Percentiles rank a stretch among this genome's conserved stretches.
These are phyloP conservation scores for Lizanozyma gosingica DNA, from an alignment of 1,139 yeast genomes.

Conservation along the genomic window DNA sequence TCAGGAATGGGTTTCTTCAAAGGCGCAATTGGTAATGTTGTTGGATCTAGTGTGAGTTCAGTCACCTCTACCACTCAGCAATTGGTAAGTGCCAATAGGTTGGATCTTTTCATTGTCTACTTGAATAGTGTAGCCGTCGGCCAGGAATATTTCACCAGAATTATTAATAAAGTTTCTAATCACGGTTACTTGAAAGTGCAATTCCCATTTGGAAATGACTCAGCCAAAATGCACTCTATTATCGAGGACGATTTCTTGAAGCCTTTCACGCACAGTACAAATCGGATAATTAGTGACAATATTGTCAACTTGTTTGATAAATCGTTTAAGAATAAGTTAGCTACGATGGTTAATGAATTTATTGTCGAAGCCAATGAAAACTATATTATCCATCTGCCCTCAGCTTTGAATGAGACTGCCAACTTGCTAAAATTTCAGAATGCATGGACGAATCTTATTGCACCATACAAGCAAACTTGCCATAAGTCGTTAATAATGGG, in stretches of 20 bases:
- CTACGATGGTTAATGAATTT: constrained; percentile 41
- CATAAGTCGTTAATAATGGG: constrained; percentile 39
- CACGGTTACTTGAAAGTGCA: constrained; percentile 24
- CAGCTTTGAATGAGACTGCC: constrained; percentile 21
- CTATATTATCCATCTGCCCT: constrained; percentile 24
- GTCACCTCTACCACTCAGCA: constrained; percentile 13
- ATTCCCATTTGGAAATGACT: constrained; percentile 52
- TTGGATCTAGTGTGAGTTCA: constrained; percentile 20
- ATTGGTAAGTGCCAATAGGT: constrained; percentile 16
- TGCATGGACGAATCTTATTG: constrained; percentile 57
- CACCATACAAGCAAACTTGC: constrained; percentile 55
- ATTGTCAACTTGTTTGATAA: constrained; percentile 51
- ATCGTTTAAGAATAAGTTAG: constrained; percentile 42
- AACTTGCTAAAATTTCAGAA: constrained; percentile 38
- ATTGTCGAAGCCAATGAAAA: constrained; percentile 44
- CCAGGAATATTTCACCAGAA: constrained; percentile 42
- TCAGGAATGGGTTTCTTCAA: constrained; percentile 30
- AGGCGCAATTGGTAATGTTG: constrained; percentile 41
- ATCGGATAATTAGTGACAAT: constrained; percentile 43
- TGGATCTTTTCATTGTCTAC: constrained; percentile 44
- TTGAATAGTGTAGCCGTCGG: constrained; percentile 57
- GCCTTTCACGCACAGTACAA: constrained; percentile 32
- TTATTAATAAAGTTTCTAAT: constrained; percentile 29
- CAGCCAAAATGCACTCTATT: constrained; percentile 30
- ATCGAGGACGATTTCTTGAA: constrained; percentile 28